These are phyloP conservation scores for Colletotrichum sp. DNA, from an alignment of 2,329 filamentous ascomycete species.

Conservation along the genomic window DNA sequence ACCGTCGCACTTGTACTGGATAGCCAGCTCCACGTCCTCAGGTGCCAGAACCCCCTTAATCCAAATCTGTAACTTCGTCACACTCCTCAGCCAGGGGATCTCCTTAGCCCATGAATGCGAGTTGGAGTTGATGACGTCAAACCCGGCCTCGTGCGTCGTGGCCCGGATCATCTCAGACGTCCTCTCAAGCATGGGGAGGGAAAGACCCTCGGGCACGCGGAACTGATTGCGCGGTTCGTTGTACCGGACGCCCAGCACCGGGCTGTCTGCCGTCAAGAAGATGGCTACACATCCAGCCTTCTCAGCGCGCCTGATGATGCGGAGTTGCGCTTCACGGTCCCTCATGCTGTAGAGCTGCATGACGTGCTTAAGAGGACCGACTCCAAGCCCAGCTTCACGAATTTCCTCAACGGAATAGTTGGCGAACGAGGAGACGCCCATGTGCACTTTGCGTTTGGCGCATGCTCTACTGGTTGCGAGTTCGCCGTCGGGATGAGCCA, in stretches of 20 bases:
- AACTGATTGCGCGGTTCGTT: slow-evolving; percentile 61
- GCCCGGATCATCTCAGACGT: slow-evolving; percentile 19
- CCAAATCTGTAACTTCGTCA: slow-evolving; percentile 55
- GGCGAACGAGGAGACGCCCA: slow-evolving; percentile 52
- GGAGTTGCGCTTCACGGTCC: background rate
- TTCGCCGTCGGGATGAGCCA: slow-evolving; percentile 60
- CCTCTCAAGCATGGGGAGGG: background rate
- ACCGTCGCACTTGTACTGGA: slow-evolving; percentile 40
- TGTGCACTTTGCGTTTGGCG: slow-evolving; percentile 42
- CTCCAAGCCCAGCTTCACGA: background rate
- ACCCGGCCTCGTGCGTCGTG: slow-evolving; percentile 7
- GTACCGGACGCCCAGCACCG: slow-evolving; percentile 53
- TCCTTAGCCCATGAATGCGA: slow-evolving; percentile 50
- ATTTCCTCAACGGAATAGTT: background rate
- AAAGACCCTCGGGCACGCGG: slow-evolving; percentile 40
- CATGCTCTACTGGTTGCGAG: slow-evolving; percentile 52
- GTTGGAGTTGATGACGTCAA: slow-evolving; percentile 21
- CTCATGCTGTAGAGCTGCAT: background rate
- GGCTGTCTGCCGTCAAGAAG: slow-evolving; percentile 30
- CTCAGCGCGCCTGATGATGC: slow-evolving; percentile 31
- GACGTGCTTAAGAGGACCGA: background rate
- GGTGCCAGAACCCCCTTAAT: slow-evolving; percentile 47
- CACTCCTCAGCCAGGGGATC: slow-evolving; percentile 53
- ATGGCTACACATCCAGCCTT: slow-evolving; percentile 29
- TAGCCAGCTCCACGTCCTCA: slow-evolving; percentile 44